These are phyloP conservation scores for Psilocybe cyanescens DNA, from an alignment of 768 basidiomycete species.

Conservation along the genomic window DNA sequence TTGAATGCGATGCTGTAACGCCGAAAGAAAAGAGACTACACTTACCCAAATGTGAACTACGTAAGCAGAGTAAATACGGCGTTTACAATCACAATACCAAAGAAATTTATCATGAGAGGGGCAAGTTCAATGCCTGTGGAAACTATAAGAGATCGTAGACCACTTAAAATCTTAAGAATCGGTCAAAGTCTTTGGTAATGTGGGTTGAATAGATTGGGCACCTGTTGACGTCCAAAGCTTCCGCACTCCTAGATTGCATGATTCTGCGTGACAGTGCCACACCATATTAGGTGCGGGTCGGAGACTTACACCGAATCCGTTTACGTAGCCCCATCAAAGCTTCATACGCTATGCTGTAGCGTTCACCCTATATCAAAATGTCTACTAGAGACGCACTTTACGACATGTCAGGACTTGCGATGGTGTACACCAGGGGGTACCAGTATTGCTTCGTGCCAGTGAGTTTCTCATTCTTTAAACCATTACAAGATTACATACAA, in stretches of 20 bases:
- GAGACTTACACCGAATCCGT: slow-evolving; percentile 58
- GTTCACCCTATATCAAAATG: slow-evolving; percentile 45
- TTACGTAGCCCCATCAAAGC: slow-evolving; percentile 61
- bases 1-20: too few relatives aligned
- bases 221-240: slow-evolving; percentile 56
- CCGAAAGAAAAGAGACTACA: too few relatives aligned
- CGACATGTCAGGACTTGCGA: slow-evolving; percentile 43
- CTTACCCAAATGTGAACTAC: too few relatives aligned
- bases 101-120: too few relatives aligned
- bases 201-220: slow-evolving; percentile 22
- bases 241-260: slow-evolving; percentile 58
- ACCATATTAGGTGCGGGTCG: background rate
- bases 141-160: too few relatives aligned
- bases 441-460: slow-evolving; percentile 45
- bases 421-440: slow-evolving; percentile 67
- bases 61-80: too few relatives aligned
- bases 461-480: background rate
- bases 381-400: too few relatives aligned
- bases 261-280: slow-evolving; percentile 37
- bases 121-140: too few relatives aligned
- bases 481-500: background rate
- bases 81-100: too few relatives aligned
- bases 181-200: background rate
- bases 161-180: background rate
- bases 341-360: slow-evolving; percentile 59